phyloP scores from a whole-genome alignment of 257 asterid species.

The Solanum appendiculatum region DNA sequence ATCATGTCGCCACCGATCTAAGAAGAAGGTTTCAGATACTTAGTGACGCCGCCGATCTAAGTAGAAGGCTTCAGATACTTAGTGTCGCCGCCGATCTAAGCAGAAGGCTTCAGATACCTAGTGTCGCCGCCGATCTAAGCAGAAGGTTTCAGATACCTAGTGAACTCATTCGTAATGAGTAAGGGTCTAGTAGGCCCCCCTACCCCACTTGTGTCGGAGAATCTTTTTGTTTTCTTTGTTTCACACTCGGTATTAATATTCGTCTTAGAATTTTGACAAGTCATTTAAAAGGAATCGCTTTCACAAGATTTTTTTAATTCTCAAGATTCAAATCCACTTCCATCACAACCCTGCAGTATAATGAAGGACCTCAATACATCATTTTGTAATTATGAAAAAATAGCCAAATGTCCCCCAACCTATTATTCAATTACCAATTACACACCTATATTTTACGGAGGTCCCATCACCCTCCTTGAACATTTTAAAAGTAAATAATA shows the following conservation, averaged over 20 bases:
- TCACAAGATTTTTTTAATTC: not conserved
- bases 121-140: not conserved
- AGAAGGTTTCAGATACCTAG: not conserved
- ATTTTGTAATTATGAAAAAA: not conserved
- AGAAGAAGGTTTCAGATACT: too few species aligned
- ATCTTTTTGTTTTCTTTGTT: not conserved
- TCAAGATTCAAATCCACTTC: not conserved
- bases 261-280: not conserved
- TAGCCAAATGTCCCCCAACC: not conserved
- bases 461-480: too few species aligned
- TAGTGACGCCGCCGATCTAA: not conserved
- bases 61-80: too few species aligned
- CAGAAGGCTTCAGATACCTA: too few species aligned
- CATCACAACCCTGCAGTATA: not conserved
- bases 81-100: too few species aligned
- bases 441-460: not conserved
- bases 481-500: not conserved
- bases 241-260: not conserved
- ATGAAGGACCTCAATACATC: not conserved
- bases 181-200: not conserved
- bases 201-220: not conserved
- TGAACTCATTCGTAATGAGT: not conserved
- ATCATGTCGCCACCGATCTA: too few species aligned
- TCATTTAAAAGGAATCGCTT: not conserved
- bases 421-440: too few species aligned